Conservation (phyloP, 2,329 filamentous ascomycete species). For the Ascochyta viciae-villosae region DNA sequence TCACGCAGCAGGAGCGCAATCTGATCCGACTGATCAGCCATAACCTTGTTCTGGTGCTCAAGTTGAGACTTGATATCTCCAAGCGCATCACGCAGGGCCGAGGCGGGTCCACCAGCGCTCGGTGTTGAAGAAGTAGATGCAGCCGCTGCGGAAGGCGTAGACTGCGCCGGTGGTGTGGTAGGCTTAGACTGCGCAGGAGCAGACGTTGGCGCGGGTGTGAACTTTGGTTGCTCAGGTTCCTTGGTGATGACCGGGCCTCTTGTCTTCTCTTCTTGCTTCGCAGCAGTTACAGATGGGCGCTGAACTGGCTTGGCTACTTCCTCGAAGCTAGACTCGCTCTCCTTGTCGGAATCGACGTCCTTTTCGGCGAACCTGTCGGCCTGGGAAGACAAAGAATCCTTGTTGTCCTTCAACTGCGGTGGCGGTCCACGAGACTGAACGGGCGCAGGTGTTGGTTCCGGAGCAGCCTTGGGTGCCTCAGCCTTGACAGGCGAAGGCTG, state of each 20-base stretch:
- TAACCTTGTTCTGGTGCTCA: conserved; percentile 77
- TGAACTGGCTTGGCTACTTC: conserved; percentile 79
- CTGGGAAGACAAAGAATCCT: conserved; percentile 83
- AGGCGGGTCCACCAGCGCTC: conserved; percentile 54
- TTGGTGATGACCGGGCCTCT: conserved; percentile 40
- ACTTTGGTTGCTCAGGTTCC: conserved; percentile 57
- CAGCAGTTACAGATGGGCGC: conserved; percentile 55
- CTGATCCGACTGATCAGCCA: conserved; percentile 78
- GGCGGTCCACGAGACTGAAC: conserved; percentile 61
- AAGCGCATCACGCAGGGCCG: conserved; percentile 69
- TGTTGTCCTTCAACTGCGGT: conserved; percentile 81
- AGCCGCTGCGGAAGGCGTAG: conserved; percentile 50
- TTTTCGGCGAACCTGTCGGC: conserved; percentile 86
- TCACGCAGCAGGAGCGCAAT: conserved; percentile 74
- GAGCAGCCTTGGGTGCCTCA: conserved; percentile 58
- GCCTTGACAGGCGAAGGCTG: conserved; percentile 58
- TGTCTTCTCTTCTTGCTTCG: conserved; percentile 51
- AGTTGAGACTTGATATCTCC: conserved; percentile 80
- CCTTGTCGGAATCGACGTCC: conserved; percentile 65
- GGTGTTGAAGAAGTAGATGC: conserved; percentile 48
- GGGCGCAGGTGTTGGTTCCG: conserved; percentile 57
- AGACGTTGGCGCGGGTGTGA: conserved; percentile 46
- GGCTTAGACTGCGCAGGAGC: conserved; percentile 45
- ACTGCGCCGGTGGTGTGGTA: conserved; percentile 44
- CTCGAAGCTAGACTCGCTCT: conserved; percentile 83